Percentiles rank a stretch among this genome's conserved stretches.
Conservation (phyloP, 768 basidiomycete species). For the Pisolithus marmoratus region DNA sequence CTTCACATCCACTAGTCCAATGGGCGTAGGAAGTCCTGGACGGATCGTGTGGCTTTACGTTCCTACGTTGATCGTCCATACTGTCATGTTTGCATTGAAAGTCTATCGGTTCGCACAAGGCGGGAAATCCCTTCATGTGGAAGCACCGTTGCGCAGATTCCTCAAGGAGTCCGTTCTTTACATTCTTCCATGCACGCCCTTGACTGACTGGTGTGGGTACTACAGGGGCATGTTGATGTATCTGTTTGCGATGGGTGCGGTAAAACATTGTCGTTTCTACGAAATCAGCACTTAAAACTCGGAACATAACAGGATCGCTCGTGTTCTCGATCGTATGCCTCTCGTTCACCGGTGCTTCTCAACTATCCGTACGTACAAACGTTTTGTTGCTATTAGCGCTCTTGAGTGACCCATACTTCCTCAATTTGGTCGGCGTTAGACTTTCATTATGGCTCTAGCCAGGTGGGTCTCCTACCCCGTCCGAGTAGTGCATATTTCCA, state of each 20-base stretch:
- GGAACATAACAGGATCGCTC: conserved; percentile 11
- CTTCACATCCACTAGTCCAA: background rate
- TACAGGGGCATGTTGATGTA: conserved; percentile 8
- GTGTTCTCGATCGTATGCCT: conserved; percentile 10
- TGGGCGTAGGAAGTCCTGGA: background rate
- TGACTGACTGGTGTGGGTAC: background rate
- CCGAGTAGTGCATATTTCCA: conserved; percentile 7
- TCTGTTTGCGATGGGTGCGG: conserved; percentile 8
- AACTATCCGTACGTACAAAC: conserved; percentile 7
- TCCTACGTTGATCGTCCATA: conserved; percentile 12
- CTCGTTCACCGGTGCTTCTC: background rate
- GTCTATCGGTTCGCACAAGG: conserved; percentile 9
- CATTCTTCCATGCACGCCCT: background rate
- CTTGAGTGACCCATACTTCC: background rate
- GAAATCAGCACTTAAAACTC: background rate
- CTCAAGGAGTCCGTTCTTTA: conserved; percentile 13
- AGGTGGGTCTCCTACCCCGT: background rate
- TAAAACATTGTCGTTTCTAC: background rate
- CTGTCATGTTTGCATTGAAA: conserved; percentile 11
- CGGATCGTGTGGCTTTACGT: conserved; percentile 5
- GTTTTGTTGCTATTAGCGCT: background rate
- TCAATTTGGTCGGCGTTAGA: background rate
- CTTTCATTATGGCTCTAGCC: conserved; percentile 7
- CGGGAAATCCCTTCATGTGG: background rate
- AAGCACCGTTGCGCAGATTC: conserved; percentile 9